Percentiles rank a stretch among this genome's conserved stretches.
These are phyloP conservation scores for Kockovaella imperatae DNA, from an alignment of 768 basidiomycete species.

Conservation along the genomic window DNA sequence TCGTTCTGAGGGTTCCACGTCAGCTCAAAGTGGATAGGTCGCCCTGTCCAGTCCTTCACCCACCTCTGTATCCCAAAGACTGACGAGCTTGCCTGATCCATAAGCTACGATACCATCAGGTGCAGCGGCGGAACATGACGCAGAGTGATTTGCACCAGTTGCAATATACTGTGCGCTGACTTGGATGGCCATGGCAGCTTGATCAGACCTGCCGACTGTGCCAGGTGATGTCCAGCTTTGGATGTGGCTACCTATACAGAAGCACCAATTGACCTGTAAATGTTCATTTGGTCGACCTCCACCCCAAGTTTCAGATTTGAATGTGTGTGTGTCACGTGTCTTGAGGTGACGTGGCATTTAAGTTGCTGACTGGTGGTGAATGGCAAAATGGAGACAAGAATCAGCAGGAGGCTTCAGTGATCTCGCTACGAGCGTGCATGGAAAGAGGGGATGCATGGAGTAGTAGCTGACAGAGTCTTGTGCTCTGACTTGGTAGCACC, in stretches of 20 bases:
- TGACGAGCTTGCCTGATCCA: constrained; percentile 54
- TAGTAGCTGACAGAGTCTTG: background rate
- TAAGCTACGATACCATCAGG: constrained; percentile 51
- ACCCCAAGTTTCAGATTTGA: no score
- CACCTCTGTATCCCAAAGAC: constrained; percentile 57
- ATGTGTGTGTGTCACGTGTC: no score
- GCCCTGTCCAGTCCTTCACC: constrained; percentile 19
- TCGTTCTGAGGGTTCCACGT: constrained; percentile 32
- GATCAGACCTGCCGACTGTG: background rate
- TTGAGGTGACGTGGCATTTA: no score
- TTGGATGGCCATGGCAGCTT: background rate
- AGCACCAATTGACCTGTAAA: no score
- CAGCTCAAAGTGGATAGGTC: no score
- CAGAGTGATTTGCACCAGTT: constrained; percentile 39
- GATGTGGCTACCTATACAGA: no score
- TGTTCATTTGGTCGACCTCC: no score
- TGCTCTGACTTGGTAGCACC: no score
- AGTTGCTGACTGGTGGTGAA: no score
- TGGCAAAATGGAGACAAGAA: no score
- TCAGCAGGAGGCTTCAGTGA: background rate
- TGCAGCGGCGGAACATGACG: constrained; percentile 35
- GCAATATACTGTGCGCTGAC: constrained; percentile 32
- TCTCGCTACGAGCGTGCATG: background rate
- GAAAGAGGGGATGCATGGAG: background rate
- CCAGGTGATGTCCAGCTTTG: background rate